phyloP scores from a whole-genome alignment of 2,329 filamentous ascomycete genomes.

The Xylariaceae sp. region DNA sequence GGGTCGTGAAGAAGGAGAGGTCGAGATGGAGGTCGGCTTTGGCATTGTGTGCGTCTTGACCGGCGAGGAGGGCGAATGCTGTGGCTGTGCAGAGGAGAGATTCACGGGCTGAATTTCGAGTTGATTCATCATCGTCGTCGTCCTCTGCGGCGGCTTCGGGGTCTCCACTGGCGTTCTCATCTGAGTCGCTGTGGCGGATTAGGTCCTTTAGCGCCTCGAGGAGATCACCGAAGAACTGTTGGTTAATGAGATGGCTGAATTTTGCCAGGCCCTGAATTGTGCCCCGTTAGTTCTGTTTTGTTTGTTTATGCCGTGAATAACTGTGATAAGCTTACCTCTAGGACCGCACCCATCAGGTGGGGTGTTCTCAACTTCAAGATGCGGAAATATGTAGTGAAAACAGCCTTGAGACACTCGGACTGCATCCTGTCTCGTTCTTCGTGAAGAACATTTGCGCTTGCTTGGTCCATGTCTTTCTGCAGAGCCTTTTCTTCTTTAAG shows the following conservation, averaged over 20 bases:
- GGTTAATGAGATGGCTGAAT: slow-evolving; percentile 95
- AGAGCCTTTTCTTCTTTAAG: slow-evolving; percentile 79
- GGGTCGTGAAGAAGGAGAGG: slow-evolving; percentile 88
- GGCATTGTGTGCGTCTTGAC: slow-evolving; percentile 85
- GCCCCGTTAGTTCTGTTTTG: slow-evolving; percentile 36
- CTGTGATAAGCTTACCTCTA: slow-evolving; percentile 10
- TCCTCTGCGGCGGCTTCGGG: slow-evolving; percentile 39
- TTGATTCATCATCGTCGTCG: slow-evolving; percentile 38
- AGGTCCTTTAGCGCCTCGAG: slow-evolving; percentile 92
- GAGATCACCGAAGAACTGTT: slow-evolving; percentile 96
- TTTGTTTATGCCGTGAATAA: background rate
- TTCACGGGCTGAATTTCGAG: slow-evolving; percentile 76
- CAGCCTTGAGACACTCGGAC: slow-evolving; percentile 89
- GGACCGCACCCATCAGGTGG: slow-evolving; percentile 87
- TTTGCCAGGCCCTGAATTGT: slow-evolving; percentile 64
- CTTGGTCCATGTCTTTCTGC: slow-evolving; percentile 88
- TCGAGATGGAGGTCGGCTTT: slow-evolving; percentile 79
- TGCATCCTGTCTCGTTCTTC: slow-evolving; percentile 93
- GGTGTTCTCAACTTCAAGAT: slow-evolving; percentile 79
- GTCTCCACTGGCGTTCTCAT: slow-evolving; percentile 40
- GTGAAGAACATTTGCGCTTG: slow-evolving; percentile 83
- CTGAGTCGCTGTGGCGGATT: slow-evolving; percentile 66
- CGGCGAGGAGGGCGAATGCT: slow-evolving; percentile 90
- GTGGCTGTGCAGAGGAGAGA: slow-evolving; percentile 91
- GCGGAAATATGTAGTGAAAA: slow-evolving; percentile 92